Evolutionary conservation across 2,329 filamentous ascomycete genomes (phyloP).

Genomic region (Colletotrichum sp.): DNA sequence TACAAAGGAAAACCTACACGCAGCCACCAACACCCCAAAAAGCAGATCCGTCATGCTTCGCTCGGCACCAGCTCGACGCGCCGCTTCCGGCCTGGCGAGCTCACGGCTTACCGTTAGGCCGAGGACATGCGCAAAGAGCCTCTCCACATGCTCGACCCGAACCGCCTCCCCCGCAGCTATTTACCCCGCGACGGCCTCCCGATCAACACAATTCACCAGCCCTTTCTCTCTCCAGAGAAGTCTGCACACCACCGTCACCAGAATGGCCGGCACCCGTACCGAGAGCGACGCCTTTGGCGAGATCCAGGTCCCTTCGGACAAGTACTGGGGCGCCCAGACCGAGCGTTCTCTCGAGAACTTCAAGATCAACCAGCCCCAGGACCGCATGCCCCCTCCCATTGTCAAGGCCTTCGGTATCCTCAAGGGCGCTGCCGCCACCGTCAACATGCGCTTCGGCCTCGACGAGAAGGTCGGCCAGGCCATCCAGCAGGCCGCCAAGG

Average conservation of each 20-base stretch:
- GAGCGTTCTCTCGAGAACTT: constrained; percentile 97
- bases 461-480: constrained; percentile 78
- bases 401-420: constrained; percentile 94
- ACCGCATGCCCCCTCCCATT: constrained; percentile 95
- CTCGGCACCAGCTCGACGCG: constrained; percentile 17
- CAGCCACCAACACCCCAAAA: background rate
- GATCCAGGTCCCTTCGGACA: constrained; percentile 88
- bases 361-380: constrained; percentile 98
- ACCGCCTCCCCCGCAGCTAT: constrained; percentile 14
- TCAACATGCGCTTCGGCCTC: constrained; percentile 94
- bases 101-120: constrained; percentile 16
- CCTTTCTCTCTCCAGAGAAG: constrained; percentile 17
- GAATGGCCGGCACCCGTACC: constrained; percentile 68
- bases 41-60: constrained; percentile 9
- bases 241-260: constrained; percentile 50
- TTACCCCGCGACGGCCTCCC: constrained; percentile 15
- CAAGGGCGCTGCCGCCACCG: constrained; percentile 93
- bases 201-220: constrained; percentile 5
- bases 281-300: constrained; percentile 99
- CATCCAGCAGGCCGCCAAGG: constrained; percentile 91
- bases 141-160: constrained; percentile 21
- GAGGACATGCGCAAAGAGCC: constrained; percentile 20
- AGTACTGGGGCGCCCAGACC: constrained; percentile 99
- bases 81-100: constrained; percentile 20
- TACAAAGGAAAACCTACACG: background rate